Conservation (phyloP, 2,329 filamentous ascomycete genomes). For the Phoma sp. region DNA sequence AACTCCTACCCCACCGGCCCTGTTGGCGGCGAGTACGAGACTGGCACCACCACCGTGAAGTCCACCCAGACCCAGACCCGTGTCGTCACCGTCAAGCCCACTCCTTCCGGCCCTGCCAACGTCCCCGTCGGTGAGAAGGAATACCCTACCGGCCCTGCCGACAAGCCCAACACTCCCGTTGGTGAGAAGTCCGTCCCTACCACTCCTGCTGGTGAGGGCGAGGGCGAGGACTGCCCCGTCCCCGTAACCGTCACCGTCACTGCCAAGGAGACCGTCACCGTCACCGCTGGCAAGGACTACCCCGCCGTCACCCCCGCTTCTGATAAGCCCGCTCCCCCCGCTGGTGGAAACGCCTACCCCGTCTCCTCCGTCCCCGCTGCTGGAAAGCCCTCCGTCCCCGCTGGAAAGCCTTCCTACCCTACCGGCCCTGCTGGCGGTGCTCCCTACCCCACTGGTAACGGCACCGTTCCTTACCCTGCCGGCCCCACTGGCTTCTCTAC, state of each 20-base stretch:
- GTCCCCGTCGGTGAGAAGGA: conserved; percentile 17
- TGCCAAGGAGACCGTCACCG: conserved; percentile 48
- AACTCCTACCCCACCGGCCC: neutral
- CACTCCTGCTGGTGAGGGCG: conserved; percentile 17
- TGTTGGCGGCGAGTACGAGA: conserved; percentile 8
- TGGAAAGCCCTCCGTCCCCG: conserved; percentile 1
- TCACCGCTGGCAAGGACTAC: conserved; percentile 35
- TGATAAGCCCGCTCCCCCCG: conserved; percentile 20
- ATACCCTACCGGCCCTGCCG: conserved; percentile 18
- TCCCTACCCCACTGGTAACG: conserved; percentile 38
- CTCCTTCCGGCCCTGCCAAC: too few species aligned
- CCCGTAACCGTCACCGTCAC: conserved; percentile 49
- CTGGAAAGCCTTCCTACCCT: neutral
- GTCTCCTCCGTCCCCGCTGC: conserved; percentile 5
- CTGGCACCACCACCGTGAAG: conserved; percentile 38
- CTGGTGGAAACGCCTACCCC: conserved; percentile 19
- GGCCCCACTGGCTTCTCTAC: conserved; percentile 45
- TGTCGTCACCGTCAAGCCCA: conserved; percentile 45
- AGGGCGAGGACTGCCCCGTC: conserved; percentile 38
- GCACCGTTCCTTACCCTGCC: conserved; percentile 33
- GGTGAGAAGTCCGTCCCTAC: conserved; percentile 23
- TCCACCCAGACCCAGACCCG: conserved; percentile 46
- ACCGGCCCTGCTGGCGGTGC: conserved; percentile 9
- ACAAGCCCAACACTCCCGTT: conserved; percentile 15
- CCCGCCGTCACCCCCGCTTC: conserved; percentile 17